A percentile compares a stretch with the other conserved stretches of the same genome.
These are phyloP conservation scores for Strobilomyces echinocephalus DNA, from an alignment of 768 basidiomycete species.

Conservation along the genomic window DNA sequence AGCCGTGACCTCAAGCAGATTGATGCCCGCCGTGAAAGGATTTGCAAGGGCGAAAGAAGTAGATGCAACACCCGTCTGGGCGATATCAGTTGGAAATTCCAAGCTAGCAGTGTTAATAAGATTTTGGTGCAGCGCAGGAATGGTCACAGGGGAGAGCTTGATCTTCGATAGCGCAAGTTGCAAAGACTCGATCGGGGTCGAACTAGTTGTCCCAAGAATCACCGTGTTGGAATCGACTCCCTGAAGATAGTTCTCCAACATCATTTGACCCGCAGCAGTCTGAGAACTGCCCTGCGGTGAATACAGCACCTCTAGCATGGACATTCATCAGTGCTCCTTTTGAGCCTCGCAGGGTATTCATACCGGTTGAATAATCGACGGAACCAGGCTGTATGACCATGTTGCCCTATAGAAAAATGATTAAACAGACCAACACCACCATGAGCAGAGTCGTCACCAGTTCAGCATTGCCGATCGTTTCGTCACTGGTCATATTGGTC, in stretches of 20 bases:
- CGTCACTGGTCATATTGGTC: conserved; percentile 32
- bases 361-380: conserved; percentile 51
- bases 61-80: conserved; percentile 54
- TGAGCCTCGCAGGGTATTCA: background rate
- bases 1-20: conserved; percentile 50
- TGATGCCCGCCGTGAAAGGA: conserved; percentile 71
- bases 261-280: conserved; percentile 44
- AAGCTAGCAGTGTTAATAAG: conserved; percentile 54
- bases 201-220: conserved; percentile 50
- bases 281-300: conserved; percentile 49
- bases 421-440: background rate
- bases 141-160: conserved; percentile 53
- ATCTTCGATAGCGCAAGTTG: conserved; percentile 58
- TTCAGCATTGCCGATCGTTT: conserved; percentile 55
- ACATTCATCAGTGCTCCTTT: conserved; percentile 1
- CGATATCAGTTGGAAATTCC: conserved; percentile 59
- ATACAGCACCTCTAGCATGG: conserved; percentile 50
- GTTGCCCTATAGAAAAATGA: conserved; percentile 36
- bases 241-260: conserved; percentile 69
- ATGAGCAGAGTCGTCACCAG: conserved; percentile 35
- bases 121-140: conserved; percentile 60
- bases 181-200: conserved; percentile 59
- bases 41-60: conserved; percentile 56
- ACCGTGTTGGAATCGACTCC: conserved; percentile 51
- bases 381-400: conserved; percentile 59